These are phyloP conservation scores for Incumbomyces lentus DNA, from an alignment of 2,329 filamentous ascomycete genomes.

Conservation along the genomic window DNA sequence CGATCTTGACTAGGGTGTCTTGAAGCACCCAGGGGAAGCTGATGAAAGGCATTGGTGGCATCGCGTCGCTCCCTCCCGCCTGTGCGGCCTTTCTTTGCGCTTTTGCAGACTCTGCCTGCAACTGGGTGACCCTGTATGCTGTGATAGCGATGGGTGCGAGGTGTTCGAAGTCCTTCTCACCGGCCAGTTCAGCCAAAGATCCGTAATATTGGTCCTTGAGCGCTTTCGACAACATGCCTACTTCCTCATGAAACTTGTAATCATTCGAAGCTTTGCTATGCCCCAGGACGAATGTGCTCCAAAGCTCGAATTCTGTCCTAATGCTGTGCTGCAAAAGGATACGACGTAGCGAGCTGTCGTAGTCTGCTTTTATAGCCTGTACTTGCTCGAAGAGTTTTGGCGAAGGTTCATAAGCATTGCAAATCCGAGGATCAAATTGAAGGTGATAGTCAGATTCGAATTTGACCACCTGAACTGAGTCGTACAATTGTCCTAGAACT, in stretches of 20 bases:
- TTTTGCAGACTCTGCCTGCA: constrained; percentile 54
- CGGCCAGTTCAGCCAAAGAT: constrained; percentile 55
- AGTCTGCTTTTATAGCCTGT: constrained; percentile 58
- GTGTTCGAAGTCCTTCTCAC: constrained; percentile 45
- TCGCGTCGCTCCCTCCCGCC: constrained; percentile 11
- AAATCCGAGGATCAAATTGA: constrained; percentile 65
- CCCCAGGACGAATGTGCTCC: constrained; percentile 71
- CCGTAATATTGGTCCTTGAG: constrained; percentile 61
- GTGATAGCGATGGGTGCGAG: constrained; percentile 68
- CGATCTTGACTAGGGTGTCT: constrained; percentile 59
- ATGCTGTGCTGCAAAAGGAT: constrained; percentile 81
- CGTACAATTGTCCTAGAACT: constrained; percentile 72
- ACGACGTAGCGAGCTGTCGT: constrained; percentile 65
- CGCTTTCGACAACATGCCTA: constrained; percentile 56
- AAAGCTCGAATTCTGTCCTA: constrained; percentile 81
- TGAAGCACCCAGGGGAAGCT: constrained; percentile 91
- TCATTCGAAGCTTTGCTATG: constrained; percentile 62
- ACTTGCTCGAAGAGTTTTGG: constrained; percentile 49
- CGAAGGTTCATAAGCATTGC: constrained; percentile 50
- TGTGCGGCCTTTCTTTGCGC: constrained; percentile 34
- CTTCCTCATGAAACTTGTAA: constrained; percentile 79
- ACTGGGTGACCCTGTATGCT: constrained; percentile 75
- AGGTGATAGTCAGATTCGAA: constrained; percentile 64
- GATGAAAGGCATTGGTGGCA: constrained; percentile 62
- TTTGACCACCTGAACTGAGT: constrained; percentile 57